Evolutionary conservation across 139 green algal species (phyloP), one percentile per base, ranked within the genome.

Genomic region (Micractinium conductrix): DNA sequence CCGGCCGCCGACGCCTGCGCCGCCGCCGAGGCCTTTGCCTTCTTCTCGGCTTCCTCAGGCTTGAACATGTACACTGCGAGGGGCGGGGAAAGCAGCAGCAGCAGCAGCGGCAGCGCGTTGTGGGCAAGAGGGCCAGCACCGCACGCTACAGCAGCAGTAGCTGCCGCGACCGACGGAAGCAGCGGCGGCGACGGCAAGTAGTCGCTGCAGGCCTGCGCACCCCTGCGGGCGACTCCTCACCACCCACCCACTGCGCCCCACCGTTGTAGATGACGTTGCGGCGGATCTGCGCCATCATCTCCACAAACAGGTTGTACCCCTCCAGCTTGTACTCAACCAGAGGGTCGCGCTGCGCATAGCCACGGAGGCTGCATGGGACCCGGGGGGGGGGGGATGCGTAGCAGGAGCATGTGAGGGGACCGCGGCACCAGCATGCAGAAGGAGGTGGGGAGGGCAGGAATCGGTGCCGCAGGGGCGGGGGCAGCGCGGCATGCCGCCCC

Each of bases 311-410:
- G 75, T 96, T 91, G 87, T 96, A 98, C 1, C 95, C 97, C 91
- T 99, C 97, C 33, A 99, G 92, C 93, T 99, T 99, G 93, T 99
- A 99, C 93, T 99, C 97, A 10, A 94, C 98, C 40, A 99, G 92
- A 2, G 97, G 97, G 89, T 99, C 97, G 65, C 90, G 91, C 87
- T 97, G 93, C 60, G 92, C 94, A 68, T 96, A 97, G 26, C 96
- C 96, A 16, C 96, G 91, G 83, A 99, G 91, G 38, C 95, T 82
- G 76, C 76, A 72, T 3, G 43, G 26, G 26, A 22, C 17, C 4
- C 17, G n/a, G 21, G 75, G 55, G 19, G 4, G 30, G 22, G 16
- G 8, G 24, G 19, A 62, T 16, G 16, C 48, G 48, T 58, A 43
- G 44, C 4, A 28, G n/a, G 30, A 4, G 72, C 0, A 38, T 3